Percentiles rank a stretch among this genome's conserved stretches.
Evolutionary conservation across 2,329 filamentous ascomycete genomes (phyloP).

Genomic region (Emmonsiellopsis sp.): DNA sequence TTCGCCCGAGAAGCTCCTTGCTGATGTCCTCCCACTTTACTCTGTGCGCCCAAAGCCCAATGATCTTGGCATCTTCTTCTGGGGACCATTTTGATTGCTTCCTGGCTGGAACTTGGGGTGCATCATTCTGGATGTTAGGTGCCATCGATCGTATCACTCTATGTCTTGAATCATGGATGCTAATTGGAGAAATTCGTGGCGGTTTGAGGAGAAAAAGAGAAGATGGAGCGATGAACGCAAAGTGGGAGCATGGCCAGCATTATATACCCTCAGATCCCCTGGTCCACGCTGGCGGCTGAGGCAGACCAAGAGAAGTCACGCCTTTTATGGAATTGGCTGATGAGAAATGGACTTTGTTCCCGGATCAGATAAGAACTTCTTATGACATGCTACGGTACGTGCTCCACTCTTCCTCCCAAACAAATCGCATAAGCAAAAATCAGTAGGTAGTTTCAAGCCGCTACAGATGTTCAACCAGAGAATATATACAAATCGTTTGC

Average conservation of each 20-base stretch:
- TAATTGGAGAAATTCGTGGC: neutral
- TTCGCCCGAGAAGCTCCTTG: slow-evolving; percentile 78
- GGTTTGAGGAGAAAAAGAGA: neutral
- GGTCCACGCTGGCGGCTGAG: too few species aligned
- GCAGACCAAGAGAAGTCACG: too few species aligned
- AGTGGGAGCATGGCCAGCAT: neutral
- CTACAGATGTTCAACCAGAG: too few species aligned
- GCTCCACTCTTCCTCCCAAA: too few species aligned
- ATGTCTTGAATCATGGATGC: neutral
- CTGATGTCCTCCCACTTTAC: slow-evolving; percentile 99
- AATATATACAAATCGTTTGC: too few species aligned
- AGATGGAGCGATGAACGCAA: neutral
- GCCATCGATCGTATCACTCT: neutral
- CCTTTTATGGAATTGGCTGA: too few species aligned
- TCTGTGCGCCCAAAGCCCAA: slow-evolving; percentile 76
- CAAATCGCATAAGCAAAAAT: too few species aligned
- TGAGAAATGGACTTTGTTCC: too few species aligned
- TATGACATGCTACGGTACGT: too few species aligned
- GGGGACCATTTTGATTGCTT: slow-evolving; percentile 96
- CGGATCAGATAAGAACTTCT: too few species aligned
- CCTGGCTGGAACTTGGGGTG: slow-evolving; percentile 55
- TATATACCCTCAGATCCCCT: neutral
- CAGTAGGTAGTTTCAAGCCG: too few species aligned
- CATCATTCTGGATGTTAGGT: neutral
- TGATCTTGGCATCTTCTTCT: too few species aligned